phyloP scores from a whole-genome alignment of 2,329 filamentous ascomycete genomes.

The Canariomyces notabilis region DNA sequence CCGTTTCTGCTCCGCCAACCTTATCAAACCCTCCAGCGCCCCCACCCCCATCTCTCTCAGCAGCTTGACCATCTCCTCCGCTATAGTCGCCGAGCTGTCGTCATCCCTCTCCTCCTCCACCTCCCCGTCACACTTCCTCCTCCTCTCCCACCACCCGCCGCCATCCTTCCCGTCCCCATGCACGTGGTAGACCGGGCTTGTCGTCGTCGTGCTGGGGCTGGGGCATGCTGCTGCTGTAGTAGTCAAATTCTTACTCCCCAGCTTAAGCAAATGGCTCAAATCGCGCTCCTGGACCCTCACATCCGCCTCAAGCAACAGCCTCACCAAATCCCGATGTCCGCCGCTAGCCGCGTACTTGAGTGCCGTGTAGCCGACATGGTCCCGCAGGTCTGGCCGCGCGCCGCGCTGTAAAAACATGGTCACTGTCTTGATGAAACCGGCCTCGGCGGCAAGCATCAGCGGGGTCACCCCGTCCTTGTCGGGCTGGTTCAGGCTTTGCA shows the following conservation, averaged over 20 bases:
- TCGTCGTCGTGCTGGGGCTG: too few relatives aligned
- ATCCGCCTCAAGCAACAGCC: slow-evolving; percentile 13
- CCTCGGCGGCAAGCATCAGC: slow-evolving; percentile 18
- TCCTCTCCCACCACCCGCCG: not conserved
- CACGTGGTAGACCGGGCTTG: too few relatives aligned
- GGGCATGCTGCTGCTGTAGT: too few relatives aligned
- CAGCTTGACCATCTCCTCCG: slow-evolving; percentile 13
- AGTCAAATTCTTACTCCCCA: slow-evolving; percentile 15
- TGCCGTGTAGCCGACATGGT: slow-evolving; percentile 11
- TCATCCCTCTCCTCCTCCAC: too few relatives aligned
- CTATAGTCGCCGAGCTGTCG: slow-evolving; percentile 3
- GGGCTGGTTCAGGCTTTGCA: not conserved
- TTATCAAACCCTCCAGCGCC: slow-evolving; percentile 8
- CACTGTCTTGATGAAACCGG: slow-evolving; percentile 9
- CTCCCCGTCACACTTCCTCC: too few relatives aligned
- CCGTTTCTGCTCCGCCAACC: slow-evolving; percentile 4
- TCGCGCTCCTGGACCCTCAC: slow-evolving; percentile 2
- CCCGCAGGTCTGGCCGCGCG: slow-evolving; percentile 9
- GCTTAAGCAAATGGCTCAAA: slow-evolving; percentile 13
- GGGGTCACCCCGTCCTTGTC: slow-evolving; percentile 17
- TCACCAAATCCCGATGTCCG: slow-evolving; percentile 5
- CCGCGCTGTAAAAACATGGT: slow-evolving; percentile 8
- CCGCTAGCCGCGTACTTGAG: slow-evolving; percentile 13
- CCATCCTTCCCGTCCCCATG: not conserved
- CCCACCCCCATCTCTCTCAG: slow-evolving; percentile 11